A percentile compares a stretch with the other conserved stretches of the same genome.
phyloP scores from a whole-genome alignment of 257 asterid genomes.

The Solanum ahanhuiri region DNA sequence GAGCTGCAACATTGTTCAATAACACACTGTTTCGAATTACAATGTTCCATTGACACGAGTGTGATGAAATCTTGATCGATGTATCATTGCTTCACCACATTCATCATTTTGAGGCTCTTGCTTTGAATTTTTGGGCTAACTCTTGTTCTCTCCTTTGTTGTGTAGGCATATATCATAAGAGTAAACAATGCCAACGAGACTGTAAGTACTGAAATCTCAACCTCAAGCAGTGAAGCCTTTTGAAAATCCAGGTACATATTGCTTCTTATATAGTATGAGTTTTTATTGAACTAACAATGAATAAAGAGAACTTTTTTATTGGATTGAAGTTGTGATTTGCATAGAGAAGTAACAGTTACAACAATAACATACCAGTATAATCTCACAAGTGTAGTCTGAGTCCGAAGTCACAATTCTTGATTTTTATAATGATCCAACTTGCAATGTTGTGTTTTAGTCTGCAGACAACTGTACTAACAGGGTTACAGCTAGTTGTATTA shows the following conservation, averaged over 20 bases:
- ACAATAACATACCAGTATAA: background rate
- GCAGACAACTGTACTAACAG: background rate
- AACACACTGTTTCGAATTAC: background rate
- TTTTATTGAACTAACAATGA: background rate
- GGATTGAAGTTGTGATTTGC: background rate
- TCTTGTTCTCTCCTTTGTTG: background rate
- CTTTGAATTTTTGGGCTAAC: background rate
- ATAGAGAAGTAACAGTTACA: background rate
- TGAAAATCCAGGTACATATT: background rate
- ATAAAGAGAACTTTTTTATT: background rate
- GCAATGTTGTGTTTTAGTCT: background rate
- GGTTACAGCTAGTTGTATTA: background rate
- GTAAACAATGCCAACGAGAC: slow-evolving; percentile 12
- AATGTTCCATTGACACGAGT: no score
- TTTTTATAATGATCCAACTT: background rate
- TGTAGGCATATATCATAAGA: slow-evolving; percentile 39
- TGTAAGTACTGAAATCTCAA: background rate
- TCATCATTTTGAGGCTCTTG: background rate
- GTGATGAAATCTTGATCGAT: background rate
- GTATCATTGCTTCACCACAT: background rate
- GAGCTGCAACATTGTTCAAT: background rate
- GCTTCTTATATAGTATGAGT: background rate
- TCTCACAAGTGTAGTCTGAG: background rate
- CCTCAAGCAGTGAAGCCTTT: background rate
- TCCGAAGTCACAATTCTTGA: background rate